Base-by-base conservation (phyloP, 176 grass and related monocot species). In the Ananas comosus region DNA sequence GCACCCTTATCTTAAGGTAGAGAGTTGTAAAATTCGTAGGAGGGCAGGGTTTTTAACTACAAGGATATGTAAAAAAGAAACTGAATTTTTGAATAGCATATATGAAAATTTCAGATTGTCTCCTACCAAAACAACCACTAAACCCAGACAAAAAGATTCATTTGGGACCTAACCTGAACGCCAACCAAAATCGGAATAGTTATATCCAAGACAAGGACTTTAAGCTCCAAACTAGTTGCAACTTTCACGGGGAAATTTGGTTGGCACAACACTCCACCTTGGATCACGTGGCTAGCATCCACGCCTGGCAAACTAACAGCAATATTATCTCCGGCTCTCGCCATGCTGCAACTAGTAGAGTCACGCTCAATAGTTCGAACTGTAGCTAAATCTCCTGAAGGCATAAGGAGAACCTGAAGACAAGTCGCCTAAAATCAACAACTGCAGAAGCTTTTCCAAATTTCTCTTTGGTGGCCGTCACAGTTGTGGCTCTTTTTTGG, bases 341-440 rank as follows among this genome's bases (percentile, higher is more conserved):
- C 86, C 59, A 72, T 3, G 70, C 12, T 81, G 49, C 84, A 80
- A 17, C 82, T 71, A 59, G 64, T 58, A 48, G 83, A 86, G 72
- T 89, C 87, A 64, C 83, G 75, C 77, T 90, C 77, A 4, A 96
- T 92, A 47, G 74, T 73, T 72, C 51, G 78, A 12, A 89, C 64
- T 12, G 69, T 66, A 64, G 70, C 86, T 79, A 81, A 42, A 80
- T 86, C 78, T 65, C 83, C 76, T 0, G 79, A 76, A 70, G 93
- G 93, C 93, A 92, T 90, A 74, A 92, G 65, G 73, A 90, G 72
- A 54, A 96, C 85, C 92, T 96, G 70, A 61, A 72, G 52, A 47
- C 19, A 58, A 42, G 64, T 6, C 21, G 4, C 8, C 7, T 16
- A 4, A 51, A 9, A 74, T 82, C 1, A 63, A 13, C 17, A 53